A percentile compares a stretch with the other conserved stretches of the same genome.
These are phyloP conservation scores for Aquilaria agallochum DNA, from an alignment of 441 rosid species.

Conservation along the genomic window DNA sequence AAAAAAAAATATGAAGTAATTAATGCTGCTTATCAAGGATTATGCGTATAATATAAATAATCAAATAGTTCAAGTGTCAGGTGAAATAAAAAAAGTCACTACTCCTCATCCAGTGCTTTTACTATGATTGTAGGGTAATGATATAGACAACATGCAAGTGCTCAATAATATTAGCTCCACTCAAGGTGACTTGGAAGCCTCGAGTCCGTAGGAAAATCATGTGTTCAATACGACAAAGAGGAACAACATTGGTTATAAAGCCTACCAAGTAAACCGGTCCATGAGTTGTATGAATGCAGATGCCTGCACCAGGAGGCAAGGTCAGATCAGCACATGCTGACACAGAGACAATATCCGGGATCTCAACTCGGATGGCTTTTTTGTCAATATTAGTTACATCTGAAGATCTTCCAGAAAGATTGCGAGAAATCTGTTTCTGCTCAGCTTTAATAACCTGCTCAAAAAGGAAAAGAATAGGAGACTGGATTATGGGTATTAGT, in stretches of 20 bases:
- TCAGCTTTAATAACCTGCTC: conserved; percentile 54
- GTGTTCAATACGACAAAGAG: not conserved
- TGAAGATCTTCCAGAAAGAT: conserved; percentile 56
- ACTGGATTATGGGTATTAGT: too few relatives aligned
- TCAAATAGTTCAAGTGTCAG: too few relatives aligned
- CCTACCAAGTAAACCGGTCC: conserved; percentile 87
- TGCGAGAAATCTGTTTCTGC: conserved; percentile 47
- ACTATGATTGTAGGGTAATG: too few relatives aligned
- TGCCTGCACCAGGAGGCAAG: conserved; percentile 96
- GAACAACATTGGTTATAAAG: not conserved
- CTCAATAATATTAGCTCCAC: too few relatives aligned
- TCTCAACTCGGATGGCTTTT: conserved; percentile 60
- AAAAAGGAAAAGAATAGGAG: not conserved
- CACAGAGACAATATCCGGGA: conserved; percentile 78
- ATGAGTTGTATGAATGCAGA: conserved; percentile 70
- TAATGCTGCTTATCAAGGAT: too few relatives aligned
- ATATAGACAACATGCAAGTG: too few relatives aligned
- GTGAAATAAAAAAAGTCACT: too few relatives aligned
- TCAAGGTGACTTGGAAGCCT: too few relatives aligned
- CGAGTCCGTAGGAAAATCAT: too few relatives aligned
- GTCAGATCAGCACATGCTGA: conserved; percentile 92
- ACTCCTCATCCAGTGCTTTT: too few relatives aligned
- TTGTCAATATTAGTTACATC: conserved; percentile 41
- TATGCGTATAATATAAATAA: too few relatives aligned
- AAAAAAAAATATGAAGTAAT: too few relatives aligned